Conservation (phyloP, 176 grass and related monocot species). For the Secale cereale region DNA sequence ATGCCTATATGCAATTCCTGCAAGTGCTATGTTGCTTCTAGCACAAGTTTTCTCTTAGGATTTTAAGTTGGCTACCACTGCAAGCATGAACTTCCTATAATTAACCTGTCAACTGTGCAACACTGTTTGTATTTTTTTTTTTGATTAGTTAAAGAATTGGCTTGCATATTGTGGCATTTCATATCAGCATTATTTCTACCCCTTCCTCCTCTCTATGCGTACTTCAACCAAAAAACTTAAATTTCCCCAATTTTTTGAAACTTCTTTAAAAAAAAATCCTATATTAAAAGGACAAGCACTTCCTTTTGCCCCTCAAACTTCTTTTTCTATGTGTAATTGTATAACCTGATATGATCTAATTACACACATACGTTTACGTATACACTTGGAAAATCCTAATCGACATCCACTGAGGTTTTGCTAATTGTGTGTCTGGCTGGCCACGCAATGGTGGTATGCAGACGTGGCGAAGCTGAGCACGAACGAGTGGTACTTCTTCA, state of each 20-base stretch:
- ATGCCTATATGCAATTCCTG: neutral
- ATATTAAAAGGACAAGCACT: too few species aligned
- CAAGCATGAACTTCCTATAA: neutral
- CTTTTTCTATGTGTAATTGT: neutral
- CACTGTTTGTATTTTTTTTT: neutral
- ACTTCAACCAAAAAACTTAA: neutral
- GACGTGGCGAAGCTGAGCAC: conserved; percentile 68
- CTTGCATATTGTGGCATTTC: neutral
- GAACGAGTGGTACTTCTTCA: conserved; percentile 94
- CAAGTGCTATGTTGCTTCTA: neutral
- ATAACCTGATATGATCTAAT: neutral
- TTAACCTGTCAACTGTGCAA: neutral
- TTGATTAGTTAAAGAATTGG: neutral
- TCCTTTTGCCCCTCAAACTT: neutral
- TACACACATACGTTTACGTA: neutral
- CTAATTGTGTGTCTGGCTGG: neutral
- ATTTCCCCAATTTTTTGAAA: neutral
- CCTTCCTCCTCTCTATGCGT: neutral
- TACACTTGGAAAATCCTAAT: too few species aligned
- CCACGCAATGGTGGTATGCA: neutral
- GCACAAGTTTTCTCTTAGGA: neutral
- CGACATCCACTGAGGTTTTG: neutral
- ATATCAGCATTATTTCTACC: neutral
- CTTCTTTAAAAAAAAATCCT: too few species aligned
- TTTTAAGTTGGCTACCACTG: neutral